A percentile compares a stretch with the other conserved stretches of the same genome.
phyloP scores from a whole-genome alignment of 2,329 filamentous ascomycete species.

The Beauveria asiatica region DNA sequence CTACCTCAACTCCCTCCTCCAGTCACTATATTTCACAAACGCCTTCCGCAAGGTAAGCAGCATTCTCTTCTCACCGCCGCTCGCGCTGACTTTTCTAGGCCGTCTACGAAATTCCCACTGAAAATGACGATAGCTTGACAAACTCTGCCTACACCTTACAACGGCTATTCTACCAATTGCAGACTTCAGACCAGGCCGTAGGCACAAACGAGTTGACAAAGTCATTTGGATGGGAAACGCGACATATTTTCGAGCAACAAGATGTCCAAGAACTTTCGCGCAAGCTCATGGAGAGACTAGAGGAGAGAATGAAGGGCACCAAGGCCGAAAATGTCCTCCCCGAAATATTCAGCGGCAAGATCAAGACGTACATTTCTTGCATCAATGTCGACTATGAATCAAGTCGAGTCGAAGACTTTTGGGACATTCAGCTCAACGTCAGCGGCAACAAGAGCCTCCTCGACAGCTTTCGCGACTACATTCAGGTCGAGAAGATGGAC shows the following conservation, averaged over 20 bases:
- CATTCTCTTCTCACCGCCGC: slow-evolving; percentile 2
- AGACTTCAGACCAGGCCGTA: slow-evolving; percentile 76
- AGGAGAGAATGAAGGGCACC: slow-evolving; percentile 97
- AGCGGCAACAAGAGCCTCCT: slow-evolving; percentile 86
- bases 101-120: slow-evolving; percentile 93
- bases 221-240: slow-evolving; percentile 96
- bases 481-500: slow-evolving; percentile 92
- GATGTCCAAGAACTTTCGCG: slow-evolving; percentile 95
- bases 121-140: slow-evolving; percentile 66
- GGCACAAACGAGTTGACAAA: slow-evolving; percentile 88
- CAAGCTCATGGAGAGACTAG: slow-evolving; percentile 94
- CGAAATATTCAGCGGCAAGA: slow-evolving; percentile 91
- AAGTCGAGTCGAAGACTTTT: slow-evolving; percentile 91
- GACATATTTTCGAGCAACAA: slow-evolving; percentile 97
- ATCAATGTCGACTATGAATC: slow-evolving; percentile 98
- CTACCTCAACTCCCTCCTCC: slow-evolving; percentile 76
- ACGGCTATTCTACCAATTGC: slow-evolving; percentile 87
- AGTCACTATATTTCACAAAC: slow-evolving; percentile 82
- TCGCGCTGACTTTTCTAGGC: slow-evolving; percentile 44
- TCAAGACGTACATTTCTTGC: slow-evolving; percentile 97
- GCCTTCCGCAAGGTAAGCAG: slow-evolving; percentile 74
- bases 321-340: slow-evolving; percentile 81
- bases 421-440: slow-evolving; percentile 97
- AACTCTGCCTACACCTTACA: slow-evolving; percentile 95
- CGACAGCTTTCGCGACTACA: slow-evolving; percentile 92